Percentiles rank a stretch among this genome's conserved stretches.
These are phyloP conservation scores for Cyberlindnera maclurae DNA, from an alignment of 805 yeast species.

Conservation along the genomic window DNA sequence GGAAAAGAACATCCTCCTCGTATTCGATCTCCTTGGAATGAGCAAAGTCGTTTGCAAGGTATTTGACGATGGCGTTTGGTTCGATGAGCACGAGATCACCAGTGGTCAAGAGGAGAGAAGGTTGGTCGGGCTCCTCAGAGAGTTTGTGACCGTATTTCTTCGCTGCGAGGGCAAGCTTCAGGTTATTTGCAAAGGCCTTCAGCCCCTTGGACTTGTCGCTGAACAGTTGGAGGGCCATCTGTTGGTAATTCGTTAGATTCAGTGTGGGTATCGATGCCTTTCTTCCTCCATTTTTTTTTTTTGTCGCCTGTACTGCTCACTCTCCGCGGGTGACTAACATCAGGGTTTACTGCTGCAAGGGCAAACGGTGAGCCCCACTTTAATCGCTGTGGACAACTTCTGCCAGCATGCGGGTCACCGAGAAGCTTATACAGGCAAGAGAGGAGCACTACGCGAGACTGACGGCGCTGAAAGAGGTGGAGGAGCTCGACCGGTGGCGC, in stretches of 20 bases:
- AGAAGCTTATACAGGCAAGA: slow-evolving; percentile 3
- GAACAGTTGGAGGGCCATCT: slow-evolving; percentile 17
- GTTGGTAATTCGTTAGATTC: too few species aligned
- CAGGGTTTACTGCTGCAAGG: too few species aligned
- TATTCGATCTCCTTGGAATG: slow-evolving; percentile 27
- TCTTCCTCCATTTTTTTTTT: too few species aligned
- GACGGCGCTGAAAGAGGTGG: slow-evolving; percentile 6
- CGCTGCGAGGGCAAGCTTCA: slow-evolving; percentile 25
- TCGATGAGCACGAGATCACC: slow-evolving; percentile 43
- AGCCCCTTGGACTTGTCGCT: slow-evolving; percentile 19
- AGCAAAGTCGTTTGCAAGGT: slow-evolving; percentile 44
- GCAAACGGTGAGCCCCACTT: too few species aligned
- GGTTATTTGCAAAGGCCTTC: slow-evolving; percentile 19
- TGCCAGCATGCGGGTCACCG: too few species aligned
- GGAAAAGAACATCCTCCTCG: slow-evolving; percentile 40
- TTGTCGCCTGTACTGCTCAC: too few species aligned
- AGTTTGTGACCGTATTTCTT: slow-evolving; percentile 14
- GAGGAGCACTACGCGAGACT: slow-evolving; percentile 5
- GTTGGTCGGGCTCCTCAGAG: slow-evolving; percentile 12
- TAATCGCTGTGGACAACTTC: too few species aligned
- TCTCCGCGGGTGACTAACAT: too few species aligned
- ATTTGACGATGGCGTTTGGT: slow-evolving; percentile 65
- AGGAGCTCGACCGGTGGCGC: slow-evolving; percentile 20
- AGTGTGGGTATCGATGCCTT: too few species aligned
- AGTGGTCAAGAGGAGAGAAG: slow-evolving; percentile 16